phyloP scores from a whole-genome alignment of 225 moss, liverwort and hornwort species.

The Rhytidiadelphus loreus region DNA sequence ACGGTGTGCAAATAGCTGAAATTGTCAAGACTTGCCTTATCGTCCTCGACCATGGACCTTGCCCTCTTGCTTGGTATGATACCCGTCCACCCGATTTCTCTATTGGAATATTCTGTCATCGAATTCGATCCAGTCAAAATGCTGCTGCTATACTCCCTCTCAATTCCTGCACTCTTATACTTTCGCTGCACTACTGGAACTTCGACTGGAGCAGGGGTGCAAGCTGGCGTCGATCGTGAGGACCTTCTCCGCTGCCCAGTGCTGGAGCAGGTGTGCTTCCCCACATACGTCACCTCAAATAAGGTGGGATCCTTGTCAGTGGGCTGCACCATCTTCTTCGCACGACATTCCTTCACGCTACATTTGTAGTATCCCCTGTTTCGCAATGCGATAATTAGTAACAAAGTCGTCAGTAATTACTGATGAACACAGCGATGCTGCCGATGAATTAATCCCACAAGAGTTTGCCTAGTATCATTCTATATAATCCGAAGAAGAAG shows the following conservation, averaged over 20 bases:
- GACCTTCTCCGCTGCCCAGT: slow-evolving; percentile 9
- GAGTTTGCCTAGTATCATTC: not conserved
- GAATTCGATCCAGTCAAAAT: not conserved
- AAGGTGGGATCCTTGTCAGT: slow-evolving; percentile 38
- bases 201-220: not conserved
- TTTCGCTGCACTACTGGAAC: not conserved
- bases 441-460: not conserved
- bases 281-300: slow-evolving; percentile 43
- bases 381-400: not conserved
- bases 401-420: not conserved
- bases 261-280: slow-evolving; percentile 40
- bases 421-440: not conserved
- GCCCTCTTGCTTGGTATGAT: slow-evolving; percentile 2
- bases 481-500: not conserved
- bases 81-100: slow-evolving; percentile 1
- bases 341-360: slow-evolving; percentile 45
- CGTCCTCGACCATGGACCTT: not conserved
- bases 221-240: not conserved
- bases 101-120: not conserved
- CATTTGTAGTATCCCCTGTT: slow-evolving; percentile 57
- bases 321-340: slow-evolving; percentile 62
- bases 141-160: not conserved
- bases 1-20: slow-evolving; percentile 16
- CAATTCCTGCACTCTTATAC: not conserved
- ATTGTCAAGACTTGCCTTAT: not conserved